A percentile compares a stretch with the other conserved stretches of the same genome.
These are phyloP conservation scores for Ophiostoma sp. DNA, from an alignment of 2,329 filamentous ascomycete species.

Conservation along the genomic window DNA sequence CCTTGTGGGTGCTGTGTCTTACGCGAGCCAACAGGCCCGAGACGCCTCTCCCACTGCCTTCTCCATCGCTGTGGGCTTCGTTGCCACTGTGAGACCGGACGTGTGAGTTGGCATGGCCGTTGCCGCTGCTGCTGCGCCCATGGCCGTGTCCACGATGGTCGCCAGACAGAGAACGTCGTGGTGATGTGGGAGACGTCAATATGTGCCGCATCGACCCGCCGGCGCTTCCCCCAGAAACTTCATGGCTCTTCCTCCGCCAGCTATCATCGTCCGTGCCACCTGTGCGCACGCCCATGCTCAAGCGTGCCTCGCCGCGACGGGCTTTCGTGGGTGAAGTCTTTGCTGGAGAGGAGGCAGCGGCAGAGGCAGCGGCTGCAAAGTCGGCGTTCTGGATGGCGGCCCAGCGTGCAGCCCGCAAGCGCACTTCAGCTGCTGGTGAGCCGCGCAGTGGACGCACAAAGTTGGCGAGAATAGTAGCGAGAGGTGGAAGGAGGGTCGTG, in stretches of 20 bases:
- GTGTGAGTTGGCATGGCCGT: conserved; percentile 5
- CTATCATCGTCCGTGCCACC: conserved; percentile 46
- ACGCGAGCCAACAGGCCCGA: conserved; percentile 48
- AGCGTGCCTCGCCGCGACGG: conserved; percentile 31
- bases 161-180: conserved; percentile 25
- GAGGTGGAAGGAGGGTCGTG: conserved; percentile 67
- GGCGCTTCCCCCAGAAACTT: background rate
- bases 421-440: conserved; percentile 66
- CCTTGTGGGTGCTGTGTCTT: conserved; percentile 37
- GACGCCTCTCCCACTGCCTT: conserved; percentile 39
- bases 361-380: conserved; percentile 35
- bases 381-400: conserved; percentile 61
- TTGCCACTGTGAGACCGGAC: background rate
- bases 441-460: conserved; percentile 57
- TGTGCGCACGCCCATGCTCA: conserved; percentile 42
- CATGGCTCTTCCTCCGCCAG: conserved; percentile 25
- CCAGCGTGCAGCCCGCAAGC: conserved; percentile 67
- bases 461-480: conserved; percentile 57
- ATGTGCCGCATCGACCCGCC: conserved; percentile 37
- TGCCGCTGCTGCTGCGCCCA: background rate
- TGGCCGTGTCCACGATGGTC: conserved; percentile 3
- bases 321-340: background rate
- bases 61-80: background rate
- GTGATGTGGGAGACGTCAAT: conserved; percentile 37
- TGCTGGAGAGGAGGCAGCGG: conserved; percentile 25